Evolutionary conservation across 345 rosid genomes (phyloP).

Genomic region (Lenwebbia sp.): DNA sequence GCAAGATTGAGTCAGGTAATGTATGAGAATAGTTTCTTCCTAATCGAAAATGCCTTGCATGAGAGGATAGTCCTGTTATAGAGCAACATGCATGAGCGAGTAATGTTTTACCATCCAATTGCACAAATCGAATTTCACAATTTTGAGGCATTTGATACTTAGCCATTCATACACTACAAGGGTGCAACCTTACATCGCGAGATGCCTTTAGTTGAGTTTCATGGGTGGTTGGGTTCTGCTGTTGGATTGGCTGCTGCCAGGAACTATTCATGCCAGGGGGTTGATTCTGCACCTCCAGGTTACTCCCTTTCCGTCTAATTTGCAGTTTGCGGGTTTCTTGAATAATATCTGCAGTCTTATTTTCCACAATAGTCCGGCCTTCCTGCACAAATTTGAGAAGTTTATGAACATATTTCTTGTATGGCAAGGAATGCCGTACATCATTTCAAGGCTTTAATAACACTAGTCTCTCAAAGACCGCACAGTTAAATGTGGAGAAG

Average conservation of each 20-base stretch:
- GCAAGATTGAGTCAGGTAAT: background rate
- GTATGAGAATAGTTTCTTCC: background rate
- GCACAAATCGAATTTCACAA: background rate
- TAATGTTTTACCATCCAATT: background rate
- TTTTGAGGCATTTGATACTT: background rate
- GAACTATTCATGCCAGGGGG: constrained; percentile 26
- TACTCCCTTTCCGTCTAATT: constrained; percentile 50
- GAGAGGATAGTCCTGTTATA: background rate
- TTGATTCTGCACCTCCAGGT: constrained; percentile 25
- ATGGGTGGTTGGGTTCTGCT: constrained; percentile 35
- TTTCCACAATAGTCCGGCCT: constrained; percentile 79
- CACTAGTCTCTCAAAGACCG: background rate
- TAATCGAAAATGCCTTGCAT: background rate
- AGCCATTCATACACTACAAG: constrained; percentile 31
- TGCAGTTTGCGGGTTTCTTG: constrained; percentile 72
- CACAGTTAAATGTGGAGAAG: background rate
- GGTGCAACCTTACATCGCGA: constrained; percentile 92
- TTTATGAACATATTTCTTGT: background rate
- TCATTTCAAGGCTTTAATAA: background rate
- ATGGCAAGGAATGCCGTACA: background rate
- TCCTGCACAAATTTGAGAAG: constrained; percentile 32
- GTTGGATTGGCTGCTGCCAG: constrained; percentile 34
- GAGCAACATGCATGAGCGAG: background rate
- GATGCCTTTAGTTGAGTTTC: constrained; percentile 97
- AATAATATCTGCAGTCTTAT: constrained; percentile 63